phyloP scores from a whole-genome alignment of 371 early-diverging fungal genomes.

The Rhizoclosmatium hyalinum region DNA sequence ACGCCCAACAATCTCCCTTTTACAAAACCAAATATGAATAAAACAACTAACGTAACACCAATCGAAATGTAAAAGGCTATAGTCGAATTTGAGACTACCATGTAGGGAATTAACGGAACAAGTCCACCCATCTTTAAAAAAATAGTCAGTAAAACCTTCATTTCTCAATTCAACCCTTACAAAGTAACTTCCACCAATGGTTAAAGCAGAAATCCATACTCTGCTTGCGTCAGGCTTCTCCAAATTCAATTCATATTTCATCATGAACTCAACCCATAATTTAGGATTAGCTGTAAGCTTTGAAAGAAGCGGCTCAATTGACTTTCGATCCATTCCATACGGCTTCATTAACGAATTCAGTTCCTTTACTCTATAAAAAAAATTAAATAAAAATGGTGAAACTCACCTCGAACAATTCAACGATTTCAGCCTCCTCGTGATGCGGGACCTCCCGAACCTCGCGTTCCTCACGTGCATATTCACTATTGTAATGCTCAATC shows the following conservation, averaged over 20 bases:
- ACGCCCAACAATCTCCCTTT: constrained; percentile 66
- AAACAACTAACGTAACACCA: constrained; percentile 61
- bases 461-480: constrained; percentile 62
- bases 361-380: not conserved
- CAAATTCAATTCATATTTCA: constrained; percentile 75
- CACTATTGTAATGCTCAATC: constrained; percentile 73
- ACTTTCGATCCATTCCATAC: constrained; percentile 64
- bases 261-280: constrained; percentile 72
- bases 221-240: constrained; percentile 69
- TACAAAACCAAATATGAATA: constrained; percentile 71
- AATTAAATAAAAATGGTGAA: not conserved
- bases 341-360: constrained; percentile 43
- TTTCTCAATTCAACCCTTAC: not conserved
- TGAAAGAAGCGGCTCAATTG: constrained; percentile 68
- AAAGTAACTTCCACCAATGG: constrained; percentile 74
- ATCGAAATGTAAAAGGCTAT: constrained; percentile 65
- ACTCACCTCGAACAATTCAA: constrained; percentile 42
- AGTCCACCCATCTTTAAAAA: constrained; percentile 58
- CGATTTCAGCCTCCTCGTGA: constrained; percentile 71
- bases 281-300: constrained; percentile 62
- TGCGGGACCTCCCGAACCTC: constrained; percentile 68
- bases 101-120: constrained; percentile 72
- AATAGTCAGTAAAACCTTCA: too few species aligned
- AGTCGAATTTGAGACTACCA: constrained; percentile 56
- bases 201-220: constrained; percentile 71